Base-by-base conservation (phyloP, 2,329 filamentous ascomycete genomes). In the Furcasterigmium furcatum region DNA sequence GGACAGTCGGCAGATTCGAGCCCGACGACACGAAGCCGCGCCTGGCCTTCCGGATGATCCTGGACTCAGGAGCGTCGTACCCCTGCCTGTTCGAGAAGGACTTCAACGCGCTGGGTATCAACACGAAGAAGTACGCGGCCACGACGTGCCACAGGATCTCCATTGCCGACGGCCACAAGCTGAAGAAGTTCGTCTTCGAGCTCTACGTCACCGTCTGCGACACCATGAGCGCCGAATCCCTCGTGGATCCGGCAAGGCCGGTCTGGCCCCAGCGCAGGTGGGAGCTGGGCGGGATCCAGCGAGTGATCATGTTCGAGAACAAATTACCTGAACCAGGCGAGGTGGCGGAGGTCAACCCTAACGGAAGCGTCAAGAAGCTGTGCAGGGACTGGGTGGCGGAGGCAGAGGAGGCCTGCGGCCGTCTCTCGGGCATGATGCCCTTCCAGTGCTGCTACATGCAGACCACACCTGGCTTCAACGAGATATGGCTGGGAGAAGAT, bases 41-140 rank as follows among this genome's bases (percentile, higher is more conserved):
- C 30, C 42, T 67, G 18, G 53, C 56, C 38, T 66, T 65, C 47
- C 51, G 58, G 25, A 62, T 61, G 16, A 51, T 74, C 36, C 56
- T 74, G 32, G 72, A 76, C 52, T 64, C 60, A 30, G 72, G 72
- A 39, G 66, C 71, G 6, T 72, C 68, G 1, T 61, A 65, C 25
- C 70, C 72, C 2, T 55, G 61, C 25, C 57, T 75, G 25, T 58
- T 58, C 43, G 38, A 50, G 9, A 39, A 52, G 14, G 72, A 74
- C 52, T 54, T 72, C 4, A 27, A 45, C 9, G 41, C 49, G 4
- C 55, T 74, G 4, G 56, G 60, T 3, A 63, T 73, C 46, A 43
- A 65, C 43, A 39, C 52, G 13, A 38, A 40, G 1, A 49, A 29
- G 10, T 72, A 74, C 54, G 52, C 68, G 4, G 53, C 68, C 4